Evolutionary conservation across 176 grass and related monocot species (phyloP).

Genomic region (Paspalum vaginatum): DNA sequence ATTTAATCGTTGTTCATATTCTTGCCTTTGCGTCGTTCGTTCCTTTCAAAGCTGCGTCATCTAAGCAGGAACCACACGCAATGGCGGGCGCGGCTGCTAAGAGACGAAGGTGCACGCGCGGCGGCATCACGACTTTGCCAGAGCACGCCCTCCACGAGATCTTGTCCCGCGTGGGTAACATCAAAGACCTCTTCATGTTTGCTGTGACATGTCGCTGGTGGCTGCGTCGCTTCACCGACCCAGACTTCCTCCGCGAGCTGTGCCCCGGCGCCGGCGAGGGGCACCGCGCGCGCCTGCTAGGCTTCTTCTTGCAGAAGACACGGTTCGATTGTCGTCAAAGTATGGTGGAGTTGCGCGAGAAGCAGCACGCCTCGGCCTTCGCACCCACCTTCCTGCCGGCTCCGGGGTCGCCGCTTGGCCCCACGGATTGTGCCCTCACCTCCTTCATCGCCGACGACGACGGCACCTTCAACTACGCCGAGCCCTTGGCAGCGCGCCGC

Average conservation of each 20-base stretch:
- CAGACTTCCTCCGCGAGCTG: slow-evolving; percentile 8
- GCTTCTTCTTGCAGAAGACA: slow-evolving; percentile 3
- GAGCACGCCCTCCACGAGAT: too few relatives aligned
- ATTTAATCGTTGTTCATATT: too few relatives aligned
- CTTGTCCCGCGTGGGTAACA: slow-evolving; percentile 5
- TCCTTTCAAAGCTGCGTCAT: too few relatives aligned
- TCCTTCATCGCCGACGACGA: neutral
- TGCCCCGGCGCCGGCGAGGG: neutral
- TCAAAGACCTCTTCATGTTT: slow-evolving; percentile 1
- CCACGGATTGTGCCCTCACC: neutral
- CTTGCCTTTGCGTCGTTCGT: too few relatives aligned
- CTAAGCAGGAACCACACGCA: too few relatives aligned
- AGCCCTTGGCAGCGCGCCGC: neutral
- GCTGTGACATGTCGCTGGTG: neutral
- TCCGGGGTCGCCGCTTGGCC: neutral
- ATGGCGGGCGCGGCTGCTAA: too few relatives aligned
- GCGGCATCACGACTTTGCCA: too few relatives aligned
- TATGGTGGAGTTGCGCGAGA: too few relatives aligned
- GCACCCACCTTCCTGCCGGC: slow-evolving; percentile 2
- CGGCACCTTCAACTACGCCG: neutral
- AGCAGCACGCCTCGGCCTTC: neutral
- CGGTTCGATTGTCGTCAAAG: neutral
- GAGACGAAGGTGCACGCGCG: too few relatives aligned
- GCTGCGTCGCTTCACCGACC: neutral
- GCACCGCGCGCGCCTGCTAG: neutral